These are phyloP conservation scores for Kalanchoe fedtschenkoi DNA, from an alignment of 164 flowering plant genomes.

Conservation along the genomic window DNA sequence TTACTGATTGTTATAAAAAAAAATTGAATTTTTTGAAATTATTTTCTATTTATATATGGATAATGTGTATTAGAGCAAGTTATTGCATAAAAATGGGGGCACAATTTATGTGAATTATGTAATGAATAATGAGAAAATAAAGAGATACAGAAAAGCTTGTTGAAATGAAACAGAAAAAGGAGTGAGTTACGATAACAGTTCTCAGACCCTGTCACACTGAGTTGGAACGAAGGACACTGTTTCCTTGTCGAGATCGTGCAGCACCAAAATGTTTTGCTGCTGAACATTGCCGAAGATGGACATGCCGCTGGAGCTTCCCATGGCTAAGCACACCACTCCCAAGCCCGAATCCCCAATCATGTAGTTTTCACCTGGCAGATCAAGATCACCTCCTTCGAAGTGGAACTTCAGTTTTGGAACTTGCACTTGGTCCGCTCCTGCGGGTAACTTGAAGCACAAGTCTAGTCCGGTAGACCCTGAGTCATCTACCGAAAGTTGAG, in stretches of 20 bases:
- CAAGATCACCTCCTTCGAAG: slow-evolving; percentile 57
- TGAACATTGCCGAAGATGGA: slow-evolving; percentile 83
- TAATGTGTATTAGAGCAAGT: too few species aligned
- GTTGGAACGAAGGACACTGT: slow-evolving; percentile 52
- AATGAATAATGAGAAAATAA: too few species aligned
- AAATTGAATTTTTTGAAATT: too few species aligned
- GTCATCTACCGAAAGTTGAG: slow-evolving; percentile 31
- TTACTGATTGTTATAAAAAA: too few species aligned
- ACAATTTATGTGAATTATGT: too few species aligned
- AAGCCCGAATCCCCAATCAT: slow-evolving; percentile 42
- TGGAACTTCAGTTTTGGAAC: slow-evolving; percentile 69
- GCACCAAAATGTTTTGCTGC: slow-evolving; percentile 69
- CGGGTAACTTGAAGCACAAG: slow-evolving; percentile 53
- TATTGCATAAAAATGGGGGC: too few species aligned
- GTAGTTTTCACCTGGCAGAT: slow-evolving; percentile 65
- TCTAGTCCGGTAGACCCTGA: slow-evolving; percentile 47
- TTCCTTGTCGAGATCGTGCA: slow-evolving; percentile 63
- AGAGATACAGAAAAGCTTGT: too few species aligned
- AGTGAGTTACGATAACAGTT: too few species aligned
- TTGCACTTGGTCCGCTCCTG: slow-evolving; percentile 16
- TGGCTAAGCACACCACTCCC: slow-evolving; percentile 64
- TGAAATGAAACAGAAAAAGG: too few species aligned
- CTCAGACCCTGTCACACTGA: slow-evolving; percentile 41
- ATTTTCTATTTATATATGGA: too few species aligned
- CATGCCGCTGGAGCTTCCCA: slow-evolving; percentile 58